These are phyloP conservation scores for Sporobolomyces pararoseus DNA, from an alignment of 768 basidiomycete genomes.

Conservation along the genomic window DNA sequence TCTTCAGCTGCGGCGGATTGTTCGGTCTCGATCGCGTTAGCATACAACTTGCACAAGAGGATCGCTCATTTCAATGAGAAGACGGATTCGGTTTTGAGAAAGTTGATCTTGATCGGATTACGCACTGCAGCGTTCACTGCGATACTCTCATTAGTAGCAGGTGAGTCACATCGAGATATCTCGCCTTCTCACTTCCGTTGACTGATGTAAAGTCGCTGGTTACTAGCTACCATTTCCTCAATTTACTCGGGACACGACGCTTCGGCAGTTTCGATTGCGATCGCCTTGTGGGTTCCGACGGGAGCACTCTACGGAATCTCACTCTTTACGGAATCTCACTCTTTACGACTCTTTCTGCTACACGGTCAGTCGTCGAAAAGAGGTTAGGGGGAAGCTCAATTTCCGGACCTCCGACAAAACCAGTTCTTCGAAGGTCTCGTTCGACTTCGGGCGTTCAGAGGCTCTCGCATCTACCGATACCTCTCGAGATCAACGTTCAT, in stretches of 20 bases:
- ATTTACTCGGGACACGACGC: slow-evolving; percentile 8
- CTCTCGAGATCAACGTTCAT: neutral
- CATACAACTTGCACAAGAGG: slow-evolving; percentile 8
- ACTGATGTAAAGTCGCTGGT: neutral
- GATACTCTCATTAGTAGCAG: slow-evolving; percentile 4
- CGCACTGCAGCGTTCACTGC: slow-evolving; percentile 21
- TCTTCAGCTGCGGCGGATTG: slow-evolving; percentile 8
- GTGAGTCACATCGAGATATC: no score
- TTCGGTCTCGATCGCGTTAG: slow-evolving; percentile 19
- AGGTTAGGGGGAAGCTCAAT: neutral
- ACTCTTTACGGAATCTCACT: slow-evolving; percentile 24
- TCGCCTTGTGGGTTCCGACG: slow-evolving; percentile 14
- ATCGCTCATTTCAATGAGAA: slow-evolving; percentile 16
- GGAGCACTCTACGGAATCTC: no score
- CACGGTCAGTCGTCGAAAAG: slow-evolving; percentile 15
- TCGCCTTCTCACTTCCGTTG: neutral
- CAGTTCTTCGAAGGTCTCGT: no score
- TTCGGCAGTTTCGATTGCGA: neutral
- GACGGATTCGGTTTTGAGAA: slow-evolving; percentile 15
- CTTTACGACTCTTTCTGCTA: slow-evolving; percentile 14
- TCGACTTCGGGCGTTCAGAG: no score
- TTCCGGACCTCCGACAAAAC: no score
- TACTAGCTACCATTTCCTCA: slow-evolving; percentile 1
- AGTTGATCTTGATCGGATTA: slow-evolving; percentile 14
- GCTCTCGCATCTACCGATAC: neutral